These are phyloP conservation scores for Tuber melanosporum DNA, from an alignment of 495 filamentous ascomycete species.

Conservation along the genomic window DNA sequence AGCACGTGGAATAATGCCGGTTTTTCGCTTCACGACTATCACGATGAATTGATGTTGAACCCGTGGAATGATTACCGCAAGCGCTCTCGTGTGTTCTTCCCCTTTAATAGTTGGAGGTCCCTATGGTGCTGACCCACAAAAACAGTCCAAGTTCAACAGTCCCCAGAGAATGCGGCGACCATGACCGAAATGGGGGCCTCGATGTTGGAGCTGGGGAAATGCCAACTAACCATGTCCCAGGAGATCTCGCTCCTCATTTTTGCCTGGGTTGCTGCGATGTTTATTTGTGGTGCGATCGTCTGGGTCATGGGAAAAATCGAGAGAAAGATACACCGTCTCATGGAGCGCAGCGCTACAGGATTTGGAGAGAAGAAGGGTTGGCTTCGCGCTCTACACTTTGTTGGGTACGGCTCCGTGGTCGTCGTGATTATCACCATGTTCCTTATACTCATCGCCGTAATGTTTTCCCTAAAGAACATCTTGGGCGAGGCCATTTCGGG, in stretches of 20 bases:
- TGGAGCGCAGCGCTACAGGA: neutral
- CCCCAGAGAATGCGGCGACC: neutral
- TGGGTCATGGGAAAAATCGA: neutral
- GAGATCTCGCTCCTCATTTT: neutral
- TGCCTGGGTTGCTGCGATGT: rapidly evolving
- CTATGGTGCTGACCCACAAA: neutral
- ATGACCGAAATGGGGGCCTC: neutral
- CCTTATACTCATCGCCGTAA: no score
- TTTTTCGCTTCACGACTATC: rapidly evolving
- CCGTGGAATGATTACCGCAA: neutral
- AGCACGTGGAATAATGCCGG: neutral
- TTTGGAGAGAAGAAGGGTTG: neutral
- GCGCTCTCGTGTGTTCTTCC: neutral
- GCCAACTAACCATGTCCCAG: neutral
- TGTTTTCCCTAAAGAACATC: no score
- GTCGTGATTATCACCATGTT: no score
- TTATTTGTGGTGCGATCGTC: neutral
- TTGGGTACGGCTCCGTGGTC: neutral
- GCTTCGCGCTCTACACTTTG: neutral
- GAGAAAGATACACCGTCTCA: neutral
- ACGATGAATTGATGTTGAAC: neutral
- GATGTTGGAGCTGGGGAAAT: neutral
- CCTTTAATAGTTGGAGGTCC: neutral
- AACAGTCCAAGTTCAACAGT: neutral
- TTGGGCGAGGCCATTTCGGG: no score